Evolutionary conservation across 2,329 filamentous ascomycete genomes (phyloP), one percentile per base, ranked within the genome.

Genomic region (Pseudogymnoascus sp.): DNA sequence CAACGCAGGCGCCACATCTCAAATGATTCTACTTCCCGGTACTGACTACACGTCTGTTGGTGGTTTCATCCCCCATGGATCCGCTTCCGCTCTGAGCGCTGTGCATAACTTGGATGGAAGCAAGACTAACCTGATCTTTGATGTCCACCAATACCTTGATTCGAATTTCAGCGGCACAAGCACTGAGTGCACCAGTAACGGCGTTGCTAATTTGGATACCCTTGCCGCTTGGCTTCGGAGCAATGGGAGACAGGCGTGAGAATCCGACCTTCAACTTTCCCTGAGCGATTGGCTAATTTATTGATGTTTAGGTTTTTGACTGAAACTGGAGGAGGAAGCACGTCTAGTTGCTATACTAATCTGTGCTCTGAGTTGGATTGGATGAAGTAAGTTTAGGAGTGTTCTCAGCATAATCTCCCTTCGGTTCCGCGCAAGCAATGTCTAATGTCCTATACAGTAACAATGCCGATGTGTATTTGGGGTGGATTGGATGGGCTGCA

Each of bases 21-120:
- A 89, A 67, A 81, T 84, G 70, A 87, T 89, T 66, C 76, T 89
- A 7, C 78, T 88, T 1, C 83, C 87, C 0, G 86, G 86, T 2
- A 85, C 79, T 38, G 81, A 83, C 68, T 88, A 81, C 70, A 79
- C 82, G 8, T 79, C 76, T 65, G 80, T 80, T 6, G 77, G 75
- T 35, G 76, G 76, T 4, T 77, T 84, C 42, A 74, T 83, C 12
- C 75, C 75, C 4, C 77, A 73, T 42, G 80, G 80, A 12, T 80
- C 79, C 28, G 82, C 79, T 0, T 79, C 77, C 2, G 79, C 79
- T 6, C 73, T 88, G 23, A 71, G 78, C 23, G 76, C 72, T 1
- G 76, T 88, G 42, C 82, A 75, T 56, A 86, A 88, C 70, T 82
- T 80, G 0, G 83, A 87, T 67, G 82, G 82, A 1, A 75, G 75